Conservation (phyloP, 2,329 filamentous ascomycete species). For the Geosmithia flava region DNA sequence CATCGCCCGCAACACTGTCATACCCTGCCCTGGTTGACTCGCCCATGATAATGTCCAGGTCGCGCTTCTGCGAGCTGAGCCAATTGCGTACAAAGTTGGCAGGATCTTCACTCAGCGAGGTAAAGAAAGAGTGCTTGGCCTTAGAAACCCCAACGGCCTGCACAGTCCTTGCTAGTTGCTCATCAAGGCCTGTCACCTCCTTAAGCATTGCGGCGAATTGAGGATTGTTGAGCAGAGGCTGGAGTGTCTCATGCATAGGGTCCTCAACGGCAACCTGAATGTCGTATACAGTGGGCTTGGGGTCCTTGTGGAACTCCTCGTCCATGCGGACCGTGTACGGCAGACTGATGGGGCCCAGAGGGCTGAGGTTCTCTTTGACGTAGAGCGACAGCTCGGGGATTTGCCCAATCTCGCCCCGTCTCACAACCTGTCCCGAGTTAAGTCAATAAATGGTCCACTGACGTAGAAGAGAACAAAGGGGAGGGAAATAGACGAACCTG, state of each 20-base stretch:
- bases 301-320: conserved; percentile 62
- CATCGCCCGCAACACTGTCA: conserved; percentile 43
- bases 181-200: conserved; percentile 66
- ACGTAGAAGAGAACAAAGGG: no score
- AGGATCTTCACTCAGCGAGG: conserved; percentile 66
- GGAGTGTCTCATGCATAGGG: conserved; percentile 57
- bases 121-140: conserved; percentile 82
- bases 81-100: conserved; percentile 75
- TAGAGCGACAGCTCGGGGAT: conserved; percentile 79
- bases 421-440: conserved; percentile 48
- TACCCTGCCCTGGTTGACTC: conserved; percentile 57
- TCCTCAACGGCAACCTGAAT: conserved; percentile 76
- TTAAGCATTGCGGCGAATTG: conserved; percentile 61
- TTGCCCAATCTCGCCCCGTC: conserved; percentile 61
- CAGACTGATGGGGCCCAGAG: conserved; percentile 71
- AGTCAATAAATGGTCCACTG: not conserved
- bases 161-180: conserved; percentile 71
- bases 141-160: conserved; percentile 77
- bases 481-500: conserved; percentile 41
- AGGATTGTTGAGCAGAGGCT: conserved; percentile 55
- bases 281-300: conserved; percentile 78
- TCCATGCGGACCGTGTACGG: conserved; percentile 92
- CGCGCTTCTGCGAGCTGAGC: conserved; percentile 82
- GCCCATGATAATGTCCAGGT: conserved; percentile 78
- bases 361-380: conserved; percentile 64